Evolutionary conservation across 2,329 filamentous ascomycete species (phyloP), one percentile per base, ranked within the genome.

Genomic region (Lizonia empirigonia): DNA sequence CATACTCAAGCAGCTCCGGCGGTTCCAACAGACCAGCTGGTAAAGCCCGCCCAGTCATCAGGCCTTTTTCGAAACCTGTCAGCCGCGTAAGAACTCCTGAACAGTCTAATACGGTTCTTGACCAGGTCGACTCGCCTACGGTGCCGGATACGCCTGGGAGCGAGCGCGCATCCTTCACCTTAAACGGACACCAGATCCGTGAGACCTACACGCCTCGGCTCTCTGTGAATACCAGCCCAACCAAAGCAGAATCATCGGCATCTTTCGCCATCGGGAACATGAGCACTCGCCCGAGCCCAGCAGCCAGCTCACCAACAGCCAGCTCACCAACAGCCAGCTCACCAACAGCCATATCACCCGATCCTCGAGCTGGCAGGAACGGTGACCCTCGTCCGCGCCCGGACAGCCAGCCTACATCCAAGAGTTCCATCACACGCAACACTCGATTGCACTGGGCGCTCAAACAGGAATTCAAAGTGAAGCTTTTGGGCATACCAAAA

Each of bases 381-480:
- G 20, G 19, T 22, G 29, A 34, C 20, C 20, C 24, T n/a, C 40
- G 26, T 10, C 33, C 27, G 23, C 47, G 32, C 23, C 19, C 38
- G 13, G 26, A 35, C 15, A 15, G 29, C 10, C 52, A 55, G 13
- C 36, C 27, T 18, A 33, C 30, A n/a, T 12, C 13, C 4, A 27
- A 22, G 1, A 58, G 34, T 9, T 22, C 56, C 13, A 19, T 44
- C 3, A 45, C 50, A 6, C 50, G 34, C 27, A 40, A 42, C 7
- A 20, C 8, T n/a, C 16, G 36, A 2, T 20, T 52, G 9, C 23
- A 61, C 15, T 67, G 65, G 65, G 54, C 53, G 5, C 38, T 46
- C 24, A 5, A 33, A 9, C 67, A 70, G 30, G 63, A 69, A 36
- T 15, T 19, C 9, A 70, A 68, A 37, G 36, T 69, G 23, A 64